Base-by-base conservation (phyloP, 805 yeast genomes). In the Sugiyamaella americana region DNA sequence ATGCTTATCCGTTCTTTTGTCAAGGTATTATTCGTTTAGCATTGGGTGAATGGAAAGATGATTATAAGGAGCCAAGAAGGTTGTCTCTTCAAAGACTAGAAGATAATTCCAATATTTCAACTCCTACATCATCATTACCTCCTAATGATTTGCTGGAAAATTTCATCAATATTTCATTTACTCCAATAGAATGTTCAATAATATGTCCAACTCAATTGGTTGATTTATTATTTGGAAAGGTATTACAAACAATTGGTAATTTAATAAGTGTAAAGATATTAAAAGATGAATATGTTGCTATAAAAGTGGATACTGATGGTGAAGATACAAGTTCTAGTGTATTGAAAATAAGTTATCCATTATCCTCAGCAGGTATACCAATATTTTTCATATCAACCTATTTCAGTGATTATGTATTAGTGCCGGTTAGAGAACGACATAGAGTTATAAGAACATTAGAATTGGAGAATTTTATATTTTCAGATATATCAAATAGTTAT, bases 251-350 rank as follows among this genome's bases (percentile, higher is more conserved):
- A 17, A 63, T 75, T 42, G 47, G 48, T 44, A 43, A 52, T 24
- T 42, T 55, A 11, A 54, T 70, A 38, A 61, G 60, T 2, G 72
- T 70, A 23, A 56, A 67, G 26, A 55, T 78, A 13, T 51, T 78
- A 3, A 63, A 66, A 1, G 73, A 71, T 17, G 63, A 65, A 11
- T 81, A 74, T 54, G 61, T 77, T 23, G 73, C 71, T n/a, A 61
- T 81, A 21, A 82, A 78, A 52, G 75, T 81, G 2, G 79, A 79
- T 49, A 74, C 77, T 46, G 84, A 78, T 53, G 84, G 85, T 0
- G 72, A 69, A 53, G 77, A 74, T 52, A 76, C 75, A 38, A 70
- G 72, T 35, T 44, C 57, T 2, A 64, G 81, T 37, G 79, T 80
- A 13, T 59, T 80, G 40, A 76, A 75, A 46, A 62, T 81, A 35